Evolutionary conservation across 2,329 filamentous ascomycete genomes (phyloP).

Genomic region (Dryadomyces quercivorus): DNA sequence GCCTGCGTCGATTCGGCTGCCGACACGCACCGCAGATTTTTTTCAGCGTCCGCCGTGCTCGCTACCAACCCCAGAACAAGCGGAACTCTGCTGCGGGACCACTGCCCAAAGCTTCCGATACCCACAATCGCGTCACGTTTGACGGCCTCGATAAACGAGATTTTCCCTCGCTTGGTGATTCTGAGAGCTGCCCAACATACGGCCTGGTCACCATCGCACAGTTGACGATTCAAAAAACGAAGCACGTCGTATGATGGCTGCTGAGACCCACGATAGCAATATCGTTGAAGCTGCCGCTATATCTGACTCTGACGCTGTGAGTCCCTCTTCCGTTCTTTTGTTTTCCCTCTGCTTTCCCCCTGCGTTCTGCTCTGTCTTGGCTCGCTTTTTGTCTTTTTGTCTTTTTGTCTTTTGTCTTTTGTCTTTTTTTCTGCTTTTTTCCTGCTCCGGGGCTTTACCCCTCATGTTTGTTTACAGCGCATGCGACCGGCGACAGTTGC

Average conservation of each 20-base stretch:
- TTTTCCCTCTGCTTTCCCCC: neutral
- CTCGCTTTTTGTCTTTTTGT: neutral
- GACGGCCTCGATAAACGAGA: conserved; percentile 5
- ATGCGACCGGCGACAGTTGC: no score
- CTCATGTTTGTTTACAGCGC: no score
- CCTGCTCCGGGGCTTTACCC: conserved; percentile 3
- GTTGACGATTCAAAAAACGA: conserved; percentile 17
- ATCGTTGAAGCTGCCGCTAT: conserved; percentile 41
- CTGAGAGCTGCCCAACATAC: conserved; percentile 8
- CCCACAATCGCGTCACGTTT: conserved; percentile 4
- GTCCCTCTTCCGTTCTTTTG: conserved; percentile 13
- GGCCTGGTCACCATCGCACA: conserved; percentile 5
- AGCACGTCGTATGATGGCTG: conserved; percentile 51
- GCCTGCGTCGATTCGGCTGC: neutral
- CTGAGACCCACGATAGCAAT: conserved; percentile 43
- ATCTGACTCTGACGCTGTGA: conserved; percentile 32
- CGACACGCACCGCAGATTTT: neutral
- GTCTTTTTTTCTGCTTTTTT: neutral
- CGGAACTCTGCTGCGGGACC: neutral
- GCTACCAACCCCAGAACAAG: neutral
- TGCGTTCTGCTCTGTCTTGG: neutral
- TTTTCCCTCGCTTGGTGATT: conserved; percentile 9
- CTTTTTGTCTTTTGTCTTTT: no score
- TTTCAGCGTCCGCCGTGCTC: neutral
- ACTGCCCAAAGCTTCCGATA: conserved; percentile 1